Evolutionary conservation across 2,329 filamentous ascomycete genomes (phyloP), one percentile per base, ranked within the genome.

Genomic region (Aspergillus floridensis): DNA sequence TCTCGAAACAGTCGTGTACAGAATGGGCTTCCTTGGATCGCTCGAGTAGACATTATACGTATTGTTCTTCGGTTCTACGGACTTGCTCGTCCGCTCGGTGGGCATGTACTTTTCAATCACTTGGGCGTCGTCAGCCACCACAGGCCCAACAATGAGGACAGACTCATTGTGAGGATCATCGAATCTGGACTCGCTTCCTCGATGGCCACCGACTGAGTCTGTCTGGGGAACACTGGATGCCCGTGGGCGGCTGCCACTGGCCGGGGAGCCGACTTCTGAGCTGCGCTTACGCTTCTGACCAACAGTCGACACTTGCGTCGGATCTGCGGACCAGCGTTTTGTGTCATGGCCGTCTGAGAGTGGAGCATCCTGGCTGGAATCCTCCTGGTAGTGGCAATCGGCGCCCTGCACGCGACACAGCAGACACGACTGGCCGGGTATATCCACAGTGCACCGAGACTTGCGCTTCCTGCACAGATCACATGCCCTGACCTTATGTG

Each of bases 401-500:
- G 83, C 84, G 8, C 81, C 80, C 65, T 86, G 83, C 21, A 84
- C 81, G 44, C 80, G 80, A 69, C 85, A 88, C 67, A 86, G 79
- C 8, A 86, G 72, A 65, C 85, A 88, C 7, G 78, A 77, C 54
- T 81, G 74, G 2, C 81, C 78, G 4, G 79, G 77, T 14, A 81
- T 73, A 65, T 86, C 84, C 29, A 84, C 80, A 19, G 84, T 85
- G 68, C 86, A 88, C 63, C 86, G 79, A 2, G 84, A 85, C 69
- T 87, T 87, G 60, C 86, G 80, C 60, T 81, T 81, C 56, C 86
- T 80, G 67, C 86, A 88, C 14, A 84, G 75, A 55, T 84, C 74
- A 72, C 86, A 88, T 8, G 85, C 85, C 53, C 85, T 84, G 44
- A 82, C 81, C 61, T 85, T 80, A 72, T 87, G 85, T 7, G 85